phyloP scores from a whole-genome alignment of 352 stramenopile genomes.

The Discostella stelligera region DNA sequence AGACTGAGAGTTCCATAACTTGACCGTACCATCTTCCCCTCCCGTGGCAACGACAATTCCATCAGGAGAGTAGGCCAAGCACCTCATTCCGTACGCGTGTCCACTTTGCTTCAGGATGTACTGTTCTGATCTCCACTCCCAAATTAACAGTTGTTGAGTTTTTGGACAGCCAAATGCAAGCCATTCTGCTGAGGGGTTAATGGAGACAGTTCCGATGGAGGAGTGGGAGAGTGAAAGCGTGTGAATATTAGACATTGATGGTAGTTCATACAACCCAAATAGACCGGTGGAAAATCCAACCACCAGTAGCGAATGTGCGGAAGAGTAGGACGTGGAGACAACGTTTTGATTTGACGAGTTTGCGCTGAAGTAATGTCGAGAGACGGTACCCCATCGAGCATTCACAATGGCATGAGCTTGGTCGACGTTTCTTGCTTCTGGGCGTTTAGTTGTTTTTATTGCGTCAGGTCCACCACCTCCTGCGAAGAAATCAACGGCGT shows the following conservation, averaged over 20 bases:
- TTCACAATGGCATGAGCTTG: slow-evolving; percentile 70
- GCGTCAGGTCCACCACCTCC: slow-evolving; percentile 35
- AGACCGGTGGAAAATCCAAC: slow-evolving; percentile 96
- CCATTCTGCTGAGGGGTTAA: slow-evolving; percentile 97
- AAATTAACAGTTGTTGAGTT: slow-evolving; percentile 98
- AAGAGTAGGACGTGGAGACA: slow-evolving; percentile 87
- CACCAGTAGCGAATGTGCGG: slow-evolving; percentile 87
- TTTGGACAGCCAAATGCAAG: slow-evolving; percentile 95
- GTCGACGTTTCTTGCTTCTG: slow-evolving; percentile 11
- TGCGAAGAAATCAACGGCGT: slow-evolving; percentile 77
- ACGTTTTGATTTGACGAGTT: slow-evolving; percentile 53
- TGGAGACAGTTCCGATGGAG: slow-evolving; percentile 84
- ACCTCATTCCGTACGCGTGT: slow-evolving; percentile 97
- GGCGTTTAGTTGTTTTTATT: slow-evolving; percentile 5
- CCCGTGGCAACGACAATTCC: slow-evolving; percentile 95
- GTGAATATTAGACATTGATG: slow-evolving; percentile 94
- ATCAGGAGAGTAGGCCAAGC: slow-evolving; percentile 95
- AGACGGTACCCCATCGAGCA: slow-evolving; percentile 63
- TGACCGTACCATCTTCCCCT: slow-evolving; percentile 97
- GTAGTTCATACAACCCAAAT: slow-evolving; percentile 97
- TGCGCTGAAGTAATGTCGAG: slow-evolving; percentile 77
- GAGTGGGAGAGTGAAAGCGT: slow-evolving; percentile 85
- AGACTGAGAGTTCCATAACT: slow-evolving; percentile 95
- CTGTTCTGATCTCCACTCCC: slow-evolving; percentile 99
- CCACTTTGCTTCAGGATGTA: slow-evolving; percentile 99